These are phyloP conservation scores for Eragrostis curvula DNA, from an alignment of 176 grass and related monocot species.

Conservation along the genomic window DNA sequence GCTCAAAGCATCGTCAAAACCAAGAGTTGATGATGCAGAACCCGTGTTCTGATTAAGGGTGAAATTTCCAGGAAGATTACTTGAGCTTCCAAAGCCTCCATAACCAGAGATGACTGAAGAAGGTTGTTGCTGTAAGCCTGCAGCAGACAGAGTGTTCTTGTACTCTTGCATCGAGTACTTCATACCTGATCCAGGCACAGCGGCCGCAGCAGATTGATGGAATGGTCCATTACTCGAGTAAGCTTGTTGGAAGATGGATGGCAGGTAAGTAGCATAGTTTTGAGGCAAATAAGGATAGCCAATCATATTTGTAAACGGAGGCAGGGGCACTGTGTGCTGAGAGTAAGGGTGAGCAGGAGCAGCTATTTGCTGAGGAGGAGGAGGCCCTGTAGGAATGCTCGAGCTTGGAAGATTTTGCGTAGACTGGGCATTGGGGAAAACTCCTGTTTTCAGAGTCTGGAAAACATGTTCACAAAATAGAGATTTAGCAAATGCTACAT, in stretches of 20 bases:
- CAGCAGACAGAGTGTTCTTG: slow-evolving; percentile 72
- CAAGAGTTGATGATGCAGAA: slow-evolving; percentile 64
- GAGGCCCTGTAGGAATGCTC: slow-evolving; percentile 51
- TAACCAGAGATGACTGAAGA: slow-evolving; percentile 75
- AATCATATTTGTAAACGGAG: slow-evolving; percentile 84
- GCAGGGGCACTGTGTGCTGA: slow-evolving; percentile 81
- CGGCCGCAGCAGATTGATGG: slow-evolving; percentile 77
- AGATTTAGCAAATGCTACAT: slow-evolving; percentile 15
- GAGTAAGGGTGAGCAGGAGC: slow-evolving; percentile 89
- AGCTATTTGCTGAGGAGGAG: slow-evolving; percentile 80
- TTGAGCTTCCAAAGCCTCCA: slow-evolving; percentile 81
- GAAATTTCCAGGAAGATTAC: slow-evolving; percentile 73
- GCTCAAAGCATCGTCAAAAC: slow-evolving; percentile 83
- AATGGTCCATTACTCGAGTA: slow-evolving; percentile 85
- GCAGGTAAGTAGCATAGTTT: slow-evolving; percentile 82
- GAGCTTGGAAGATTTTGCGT: slow-evolving; percentile 70
- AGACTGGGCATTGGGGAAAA: slow-evolving; percentile 71
- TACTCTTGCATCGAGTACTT: slow-evolving; percentile 89
- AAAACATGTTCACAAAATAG: slow-evolving; percentile 21
- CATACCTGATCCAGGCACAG: slow-evolving; percentile 74
- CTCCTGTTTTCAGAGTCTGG: slow-evolving; percentile 73
- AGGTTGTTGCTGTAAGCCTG: slow-evolving; percentile 59
- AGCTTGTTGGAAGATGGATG: slow-evolving; percentile 81
- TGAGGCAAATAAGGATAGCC: slow-evolving; percentile 86
- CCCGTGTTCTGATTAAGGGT: slow-evolving; percentile 64